Evolutionary conservation across 2,329 filamentous ascomycete species (phyloP), one percentile per base, ranked within the genome.

Genomic region (Ophiostoma sp.): DNA sequence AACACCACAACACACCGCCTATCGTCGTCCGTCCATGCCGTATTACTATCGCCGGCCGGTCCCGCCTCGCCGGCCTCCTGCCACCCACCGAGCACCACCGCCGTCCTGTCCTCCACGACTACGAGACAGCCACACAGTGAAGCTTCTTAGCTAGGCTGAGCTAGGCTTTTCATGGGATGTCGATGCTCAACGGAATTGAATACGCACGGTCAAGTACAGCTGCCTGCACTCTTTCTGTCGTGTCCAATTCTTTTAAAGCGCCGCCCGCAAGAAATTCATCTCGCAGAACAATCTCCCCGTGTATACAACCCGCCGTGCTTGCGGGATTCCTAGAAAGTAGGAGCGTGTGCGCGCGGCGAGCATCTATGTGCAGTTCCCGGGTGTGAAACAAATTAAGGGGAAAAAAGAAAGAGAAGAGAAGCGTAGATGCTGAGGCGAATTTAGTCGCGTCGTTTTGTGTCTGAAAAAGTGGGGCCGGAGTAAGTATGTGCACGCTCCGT

Each of bases 181-280:
- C 82, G 84, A 82, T 78, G 81, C 84, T 85, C 83, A 86, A 87
- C 85, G 85, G 85, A 84, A 87, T 82, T 82, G 84, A 81, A 81
- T 80, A 83, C 75, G 79, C 77, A 85, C 79, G 78, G 65, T 65
- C 58, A 14, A 38, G 49, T 66, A 49, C 60, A 64, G 42, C 40
- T 63, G 60, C 60, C 60, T 45, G 63, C 18, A 64, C 63, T 64
- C 63, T 47, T 64, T 27, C 7, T 14, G 42, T 42, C 58, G 79
- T 84, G 82, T 78, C 81, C 84, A 86, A 86, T 87, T 87, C 84
- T 87, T 60, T 86, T 79, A 78, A 85, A 86, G 84, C 83, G 80
- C 82, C 84, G 81, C 69, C 71, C 63, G 60, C 66, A 66, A 67
- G 69, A 70, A 69, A 68, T 69, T 66, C 66, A 70, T 70, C 66